phyloP scores from a whole-genome alignment of 176 grass and related monocot genomes.

The Carex cristatella region DNA sequence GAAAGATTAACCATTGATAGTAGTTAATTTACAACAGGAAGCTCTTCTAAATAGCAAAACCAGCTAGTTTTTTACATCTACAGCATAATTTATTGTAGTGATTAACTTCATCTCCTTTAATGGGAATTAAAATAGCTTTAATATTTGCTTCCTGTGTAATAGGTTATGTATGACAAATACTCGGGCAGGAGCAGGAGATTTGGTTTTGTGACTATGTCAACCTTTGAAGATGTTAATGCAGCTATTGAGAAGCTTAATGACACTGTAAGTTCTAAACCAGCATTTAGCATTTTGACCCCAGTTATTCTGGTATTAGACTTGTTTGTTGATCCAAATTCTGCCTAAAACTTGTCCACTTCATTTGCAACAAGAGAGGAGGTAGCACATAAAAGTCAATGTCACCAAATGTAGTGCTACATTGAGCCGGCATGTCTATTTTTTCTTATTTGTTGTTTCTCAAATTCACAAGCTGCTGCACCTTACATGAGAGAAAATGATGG shows the following conservation, averaged over 20 bases:
- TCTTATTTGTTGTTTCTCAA: background rate
- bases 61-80: background rate
- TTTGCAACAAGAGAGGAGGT: background rate
- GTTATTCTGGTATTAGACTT: background rate
- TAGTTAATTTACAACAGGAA: background rate
- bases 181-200: constrained; percentile 83
- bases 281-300: background rate
- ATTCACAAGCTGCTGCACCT: background rate
- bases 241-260: constrained; percentile 66
- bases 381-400: background rate
- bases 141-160: background rate
- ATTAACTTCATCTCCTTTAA: background rate
- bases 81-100: background rate
- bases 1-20: background rate
- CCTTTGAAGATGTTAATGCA: constrained; percentile 40
- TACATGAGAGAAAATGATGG: background rate
- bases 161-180: constrained; percentile 99
- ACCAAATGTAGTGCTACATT: background rate
- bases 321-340: background rate
- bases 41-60: background rate
- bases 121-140: background rate
- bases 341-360: background rate
- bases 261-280: constrained; percentile 41
- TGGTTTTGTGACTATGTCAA: constrained; percentile 89
- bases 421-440: background rate